A percentile compares a stretch with the other conserved stretches of the same genome.
Conservation (phyloP, 2,329 filamentous ascomycete species). For the Botrytis deweyae region DNA sequence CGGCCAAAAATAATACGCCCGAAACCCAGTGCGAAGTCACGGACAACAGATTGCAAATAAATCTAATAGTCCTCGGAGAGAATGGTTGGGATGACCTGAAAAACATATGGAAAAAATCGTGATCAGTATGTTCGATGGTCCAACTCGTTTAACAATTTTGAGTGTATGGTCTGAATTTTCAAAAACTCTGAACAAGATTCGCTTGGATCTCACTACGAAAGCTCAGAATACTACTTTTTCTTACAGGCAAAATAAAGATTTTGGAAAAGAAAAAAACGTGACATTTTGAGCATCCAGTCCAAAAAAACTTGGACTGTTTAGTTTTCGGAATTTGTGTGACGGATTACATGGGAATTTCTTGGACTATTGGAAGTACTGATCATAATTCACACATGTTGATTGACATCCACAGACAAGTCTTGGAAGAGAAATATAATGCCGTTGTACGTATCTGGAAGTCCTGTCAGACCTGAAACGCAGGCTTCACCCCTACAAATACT, state of each 20-base stretch:
- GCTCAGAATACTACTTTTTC: too few species aligned
- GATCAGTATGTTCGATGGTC: neutral
- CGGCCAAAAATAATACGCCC: rapidly evolving
- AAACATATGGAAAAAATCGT: neutral
- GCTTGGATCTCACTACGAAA: neutral
- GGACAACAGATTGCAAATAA: neutral
- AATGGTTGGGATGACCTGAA: neutral
- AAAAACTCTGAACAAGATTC: too few species aligned
- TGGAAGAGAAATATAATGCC: neutral
- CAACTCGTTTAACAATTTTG: neutral
- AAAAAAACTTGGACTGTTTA: neutral
- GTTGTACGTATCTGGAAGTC: neutral
- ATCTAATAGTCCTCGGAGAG: neutral
- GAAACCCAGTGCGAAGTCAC: neutral
- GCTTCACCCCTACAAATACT: neutral
- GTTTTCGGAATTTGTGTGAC: neutral
- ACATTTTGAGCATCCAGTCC: neutral
- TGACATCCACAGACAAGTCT: neutral
- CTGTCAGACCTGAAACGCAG: neutral
- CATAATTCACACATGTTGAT: neutral
- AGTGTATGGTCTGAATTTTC: neutral
- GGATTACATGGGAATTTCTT: neutral
- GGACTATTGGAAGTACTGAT: neutral
- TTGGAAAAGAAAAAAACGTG: too few species aligned
- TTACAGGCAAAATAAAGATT: too few species aligned